Evolutionary conservation across 2,329 filamentous ascomycete species (phyloP).

Genomic region (Sporothrix mexicana): DNA sequence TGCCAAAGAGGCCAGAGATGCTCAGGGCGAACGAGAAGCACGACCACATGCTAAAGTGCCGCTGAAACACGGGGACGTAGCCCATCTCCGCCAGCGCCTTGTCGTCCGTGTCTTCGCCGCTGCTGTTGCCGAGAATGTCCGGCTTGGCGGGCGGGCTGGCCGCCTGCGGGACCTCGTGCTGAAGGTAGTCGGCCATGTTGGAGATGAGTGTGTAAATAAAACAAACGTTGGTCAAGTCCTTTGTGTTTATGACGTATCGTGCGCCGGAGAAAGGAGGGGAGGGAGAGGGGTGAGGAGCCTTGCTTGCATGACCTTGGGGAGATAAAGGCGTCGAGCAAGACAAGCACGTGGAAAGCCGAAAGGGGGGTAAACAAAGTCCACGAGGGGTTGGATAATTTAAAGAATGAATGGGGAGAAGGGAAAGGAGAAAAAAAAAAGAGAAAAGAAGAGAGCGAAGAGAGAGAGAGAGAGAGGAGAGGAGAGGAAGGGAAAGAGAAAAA

Average conservation of each 20-base stretch:
- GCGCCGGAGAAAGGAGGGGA: neutral
- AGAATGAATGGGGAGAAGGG: neutral
- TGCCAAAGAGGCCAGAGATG: slow-evolving; percentile 62
- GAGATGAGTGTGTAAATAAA: neutral
- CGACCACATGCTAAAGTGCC: slow-evolving; percentile 64
- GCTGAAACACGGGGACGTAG: slow-evolving; percentile 56
- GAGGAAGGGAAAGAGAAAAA: neutral
- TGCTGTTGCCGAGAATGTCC: slow-evolving; percentile 29
- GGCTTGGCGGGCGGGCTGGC: neutral
- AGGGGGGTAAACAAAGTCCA: slow-evolving; percentile 17
- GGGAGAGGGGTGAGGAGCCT: slow-evolving; percentile 19
- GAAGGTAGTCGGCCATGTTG: neutral
- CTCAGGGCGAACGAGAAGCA: slow-evolving; percentile 64
- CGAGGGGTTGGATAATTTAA: neutral
- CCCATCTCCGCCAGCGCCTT: slow-evolving; percentile 47
- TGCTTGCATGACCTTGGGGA: slow-evolving; percentile 16
- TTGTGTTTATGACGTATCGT: neutral
- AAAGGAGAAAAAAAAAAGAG: neutral
- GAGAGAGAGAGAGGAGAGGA: slow-evolving; percentile 6
- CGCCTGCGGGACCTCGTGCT: neutral
- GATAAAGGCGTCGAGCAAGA: neutral
- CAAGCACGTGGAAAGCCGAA: slow-evolving; percentile 12
- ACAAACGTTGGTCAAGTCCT: neutral
- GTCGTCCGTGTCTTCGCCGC: slow-evolving; percentile 41
- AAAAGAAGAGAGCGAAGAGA: neutral